Percentiles rank a stretch among this genome's conserved stretches.
phyloP scores from a whole-genome alignment of 2,329 filamentous ascomycete genomes.

The Colletotrichum costaricense region DNA sequence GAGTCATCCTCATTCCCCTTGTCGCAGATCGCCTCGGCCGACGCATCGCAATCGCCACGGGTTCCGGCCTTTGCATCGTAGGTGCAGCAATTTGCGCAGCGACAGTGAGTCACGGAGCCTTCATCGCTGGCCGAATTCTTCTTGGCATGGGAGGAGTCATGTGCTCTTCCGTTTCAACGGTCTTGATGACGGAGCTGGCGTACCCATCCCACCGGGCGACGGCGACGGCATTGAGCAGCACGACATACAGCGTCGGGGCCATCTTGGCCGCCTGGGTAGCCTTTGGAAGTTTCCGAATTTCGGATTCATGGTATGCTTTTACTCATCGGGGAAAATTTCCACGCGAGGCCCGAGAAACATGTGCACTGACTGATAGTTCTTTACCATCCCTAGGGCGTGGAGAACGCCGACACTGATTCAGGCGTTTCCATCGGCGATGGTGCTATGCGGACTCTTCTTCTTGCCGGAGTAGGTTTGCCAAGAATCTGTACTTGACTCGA shows the following conservation, averaged over 20 bases:
- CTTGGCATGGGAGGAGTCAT: constrained; percentile 54
- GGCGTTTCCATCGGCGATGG: constrained; percentile 27
- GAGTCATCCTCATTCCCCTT: constrained; percentile 49
- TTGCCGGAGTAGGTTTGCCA: constrained; percentile 27
- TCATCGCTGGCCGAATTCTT: constrained; percentile 53
- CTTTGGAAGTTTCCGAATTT: constrained; percentile 45
- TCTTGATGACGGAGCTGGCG: constrained; percentile 50
- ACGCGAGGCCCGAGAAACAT: background rate
- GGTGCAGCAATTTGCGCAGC: constrained; percentile 54
- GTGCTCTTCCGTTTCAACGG: constrained; percentile 61
- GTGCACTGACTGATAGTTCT: background rate
- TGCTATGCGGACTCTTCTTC: constrained; percentile 26
- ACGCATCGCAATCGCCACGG: constrained; percentile 44
- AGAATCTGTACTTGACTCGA: background rate
- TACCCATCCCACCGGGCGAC: constrained; percentile 34
- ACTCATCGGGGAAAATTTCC: background rate
- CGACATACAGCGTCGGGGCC: constrained; percentile 49
- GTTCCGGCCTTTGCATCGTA: constrained; percentile 45
- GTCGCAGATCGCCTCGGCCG: constrained; percentile 46
- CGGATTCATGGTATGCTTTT: constrained; percentile 20
- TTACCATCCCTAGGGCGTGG: constrained; percentile 12
- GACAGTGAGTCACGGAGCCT: constrained; percentile 56
- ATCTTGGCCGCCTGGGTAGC: constrained; percentile 52
- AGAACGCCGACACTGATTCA: constrained; percentile 25
- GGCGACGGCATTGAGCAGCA: constrained; percentile 49